Evolutionary conservation across 2,329 filamentous ascomycete species (phyloP).

Genomic region (Bimuria novae-zelandiae): DNA sequence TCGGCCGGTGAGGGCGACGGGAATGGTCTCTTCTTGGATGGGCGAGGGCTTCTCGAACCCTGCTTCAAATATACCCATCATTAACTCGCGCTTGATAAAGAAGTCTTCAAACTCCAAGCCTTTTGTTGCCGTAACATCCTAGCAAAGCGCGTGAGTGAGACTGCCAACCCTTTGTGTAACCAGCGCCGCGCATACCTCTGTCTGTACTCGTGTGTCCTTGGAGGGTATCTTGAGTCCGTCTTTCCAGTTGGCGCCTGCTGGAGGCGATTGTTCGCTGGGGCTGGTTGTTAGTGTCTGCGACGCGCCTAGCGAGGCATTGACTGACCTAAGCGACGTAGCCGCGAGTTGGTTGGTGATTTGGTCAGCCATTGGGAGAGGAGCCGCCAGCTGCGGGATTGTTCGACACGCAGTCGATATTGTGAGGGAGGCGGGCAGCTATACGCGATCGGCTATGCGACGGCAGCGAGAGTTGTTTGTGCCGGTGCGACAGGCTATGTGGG

Average conservation of each 20-base stretch:
- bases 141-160: constrained; percentile 18
- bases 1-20: constrained; percentile 90
- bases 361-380: constrained; percentile 50
- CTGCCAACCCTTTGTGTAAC: background rate
- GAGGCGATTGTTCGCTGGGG: constrained; percentile 52
- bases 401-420: constrained; percentile 19
- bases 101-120: constrained; percentile 98
- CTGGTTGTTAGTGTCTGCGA: constrained; percentile 17
- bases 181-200: constrained; percentile 62
- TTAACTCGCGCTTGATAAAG: constrained; percentile 87
- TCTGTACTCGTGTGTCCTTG: constrained; percentile 79
- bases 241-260: constrained; percentile 71
- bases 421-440: constrained; percentile 11
- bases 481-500: constrained; percentile 24
- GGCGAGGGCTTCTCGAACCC: constrained; percentile 98
- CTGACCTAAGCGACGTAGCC: constrained; percentile 56
- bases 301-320: constrained; percentile 8
- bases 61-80: constrained; percentile 99
- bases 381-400: constrained; percentile 30
- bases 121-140: constrained; percentile 99
- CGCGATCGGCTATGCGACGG: constrained; percentile 14
- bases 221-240: constrained; percentile 71
- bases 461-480: constrained; percentile 25
- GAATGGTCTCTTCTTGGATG: constrained; percentile 99
- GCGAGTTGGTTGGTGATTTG: constrained; percentile 62